Conservation (phyloP, 257 asterid genomes). For the Solanum pimpinellifolium region DNA sequence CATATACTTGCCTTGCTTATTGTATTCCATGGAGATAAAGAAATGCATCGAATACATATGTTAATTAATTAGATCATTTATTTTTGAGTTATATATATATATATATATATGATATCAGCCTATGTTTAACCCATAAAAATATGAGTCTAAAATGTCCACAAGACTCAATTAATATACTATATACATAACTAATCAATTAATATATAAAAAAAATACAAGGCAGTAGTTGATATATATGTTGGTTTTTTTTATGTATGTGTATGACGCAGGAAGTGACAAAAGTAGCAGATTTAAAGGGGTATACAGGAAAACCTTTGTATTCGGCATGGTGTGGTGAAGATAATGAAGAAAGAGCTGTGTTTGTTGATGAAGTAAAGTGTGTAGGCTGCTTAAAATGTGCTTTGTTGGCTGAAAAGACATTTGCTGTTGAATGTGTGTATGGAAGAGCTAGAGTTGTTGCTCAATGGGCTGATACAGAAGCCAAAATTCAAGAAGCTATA, state of each 20-base stretch:
- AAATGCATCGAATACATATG: neutral
- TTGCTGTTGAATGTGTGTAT: conserved; percentile 67
- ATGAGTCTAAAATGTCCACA: neutral
- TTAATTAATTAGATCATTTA: neutral
- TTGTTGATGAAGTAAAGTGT: conserved; percentile 90
- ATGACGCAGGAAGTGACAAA: conserved; percentile 58
- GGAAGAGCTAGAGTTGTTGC: conserved; percentile 89
- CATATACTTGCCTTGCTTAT: neutral
- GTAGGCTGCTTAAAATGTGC: conserved; percentile 94
- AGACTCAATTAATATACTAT: neutral
- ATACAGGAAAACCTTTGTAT: conserved; percentile 75
- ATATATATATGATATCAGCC: neutral
- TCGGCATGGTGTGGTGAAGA: conserved; percentile 71
- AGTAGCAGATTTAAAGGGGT: conserved; percentile 69
- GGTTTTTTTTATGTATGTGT: neutral
- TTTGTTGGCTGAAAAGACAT: conserved; percentile 67
- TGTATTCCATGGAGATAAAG: neutral
- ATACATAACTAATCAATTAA: too few relatives aligned
- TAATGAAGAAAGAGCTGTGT: conserved; percentile 61
- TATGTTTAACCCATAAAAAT: neutral
- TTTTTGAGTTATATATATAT: neutral
- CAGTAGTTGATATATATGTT: neutral
- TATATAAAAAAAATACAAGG: neutral
- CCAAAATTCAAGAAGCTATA: conserved; percentile 72
- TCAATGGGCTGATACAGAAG: conserved; percentile 90